Evolutionary conservation across 2,329 filamentous ascomycete species (phyloP).

Genomic region (Penicillium sp.): DNA sequence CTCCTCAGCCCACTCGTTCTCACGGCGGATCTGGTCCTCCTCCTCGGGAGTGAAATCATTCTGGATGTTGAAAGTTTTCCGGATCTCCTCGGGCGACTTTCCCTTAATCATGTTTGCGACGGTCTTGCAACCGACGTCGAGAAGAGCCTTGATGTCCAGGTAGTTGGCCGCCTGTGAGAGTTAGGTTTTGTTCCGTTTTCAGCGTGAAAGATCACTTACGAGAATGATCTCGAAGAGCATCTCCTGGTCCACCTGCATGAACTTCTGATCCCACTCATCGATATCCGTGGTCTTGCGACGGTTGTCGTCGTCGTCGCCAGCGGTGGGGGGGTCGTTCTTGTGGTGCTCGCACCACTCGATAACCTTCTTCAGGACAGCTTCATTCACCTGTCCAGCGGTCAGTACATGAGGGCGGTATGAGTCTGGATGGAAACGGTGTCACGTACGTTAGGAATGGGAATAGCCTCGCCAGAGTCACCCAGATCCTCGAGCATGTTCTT

Average conservation of each 20-base stretch:
- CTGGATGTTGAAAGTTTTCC: conserved; percentile 99
- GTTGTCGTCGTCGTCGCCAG: conserved; percentile 83
- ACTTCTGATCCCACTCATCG: conserved; percentile 99
- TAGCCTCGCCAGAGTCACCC: conserved; percentile 60
- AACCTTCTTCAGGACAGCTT: conserved; percentile 90
- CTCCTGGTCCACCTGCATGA: conserved; percentile 99
- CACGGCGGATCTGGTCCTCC: conserved; percentile 92
- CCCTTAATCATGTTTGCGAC: conserved; percentile 99
- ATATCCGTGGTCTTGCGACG: conserved; percentile 99
- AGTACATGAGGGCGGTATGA: neutral
- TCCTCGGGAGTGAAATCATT: conserved; percentile 99
- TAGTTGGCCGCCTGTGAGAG: conserved; percentile 82
- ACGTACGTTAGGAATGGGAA: conserved; percentile 67
- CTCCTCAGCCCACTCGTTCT: conserved; percentile 92
- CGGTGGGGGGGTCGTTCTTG: conserved; percentile 78
- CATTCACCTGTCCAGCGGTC: conserved; percentile 65
- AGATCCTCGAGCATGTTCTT: conserved; percentile 98
- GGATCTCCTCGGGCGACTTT: conserved; percentile 98
- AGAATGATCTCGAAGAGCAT: conserved; percentile 99
- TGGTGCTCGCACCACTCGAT: conserved; percentile 98
- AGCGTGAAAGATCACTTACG: conserved; percentile 53
- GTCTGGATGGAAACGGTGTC: neutral
- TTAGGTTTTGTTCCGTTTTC: neutral
- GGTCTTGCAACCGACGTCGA: conserved; percentile 98
- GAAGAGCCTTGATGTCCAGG: conserved; percentile 95